These are phyloP conservation scores for Sicyos baderoa DNA, from an alignment of 306 rosid genomes.

Conservation along the genomic window DNA sequence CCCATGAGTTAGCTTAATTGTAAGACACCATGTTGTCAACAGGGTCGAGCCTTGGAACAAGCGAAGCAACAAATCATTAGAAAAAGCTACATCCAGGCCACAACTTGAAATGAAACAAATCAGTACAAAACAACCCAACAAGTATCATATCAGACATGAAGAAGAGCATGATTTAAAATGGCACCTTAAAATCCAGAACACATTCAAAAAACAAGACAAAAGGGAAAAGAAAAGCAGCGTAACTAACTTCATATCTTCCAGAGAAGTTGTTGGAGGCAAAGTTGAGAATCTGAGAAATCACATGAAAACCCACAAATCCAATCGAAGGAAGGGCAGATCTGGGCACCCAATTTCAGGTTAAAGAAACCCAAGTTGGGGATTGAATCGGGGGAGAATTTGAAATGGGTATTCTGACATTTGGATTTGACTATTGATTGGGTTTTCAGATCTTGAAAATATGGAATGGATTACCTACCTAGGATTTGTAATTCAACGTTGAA, in stretches of 20 bases:
- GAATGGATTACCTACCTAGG: background rate
- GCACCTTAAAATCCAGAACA: background rate
- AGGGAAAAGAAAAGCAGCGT: background rate
- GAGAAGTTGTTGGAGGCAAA: background rate
- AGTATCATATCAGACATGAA: too few species aligned
- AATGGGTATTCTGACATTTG: constrained; percentile 16
- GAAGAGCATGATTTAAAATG: background rate
- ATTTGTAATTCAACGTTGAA: background rate
- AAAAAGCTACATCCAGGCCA: background rate
- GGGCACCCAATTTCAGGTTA: background rate
- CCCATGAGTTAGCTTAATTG: too few species aligned
- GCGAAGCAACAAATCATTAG: too few species aligned
- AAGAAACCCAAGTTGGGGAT: background rate
- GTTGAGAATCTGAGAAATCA: constrained; percentile 10
- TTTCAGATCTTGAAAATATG: background rate
- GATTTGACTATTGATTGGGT: background rate
- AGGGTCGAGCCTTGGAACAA: too few species aligned
- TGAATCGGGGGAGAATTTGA: background rate
- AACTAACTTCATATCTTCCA: constrained; percentile 17
- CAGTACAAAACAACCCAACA: background rate
- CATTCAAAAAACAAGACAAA: background rate
- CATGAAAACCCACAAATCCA: constrained; percentile 4
- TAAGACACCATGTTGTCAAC: too few species aligned
- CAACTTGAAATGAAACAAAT: background rate
- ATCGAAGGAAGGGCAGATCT: constrained; percentile 11